Evolutionary conservation across 2,329 filamentous ascomycete species (phyloP).

Genomic region (Penicillium aurantiogriseum): DNA sequence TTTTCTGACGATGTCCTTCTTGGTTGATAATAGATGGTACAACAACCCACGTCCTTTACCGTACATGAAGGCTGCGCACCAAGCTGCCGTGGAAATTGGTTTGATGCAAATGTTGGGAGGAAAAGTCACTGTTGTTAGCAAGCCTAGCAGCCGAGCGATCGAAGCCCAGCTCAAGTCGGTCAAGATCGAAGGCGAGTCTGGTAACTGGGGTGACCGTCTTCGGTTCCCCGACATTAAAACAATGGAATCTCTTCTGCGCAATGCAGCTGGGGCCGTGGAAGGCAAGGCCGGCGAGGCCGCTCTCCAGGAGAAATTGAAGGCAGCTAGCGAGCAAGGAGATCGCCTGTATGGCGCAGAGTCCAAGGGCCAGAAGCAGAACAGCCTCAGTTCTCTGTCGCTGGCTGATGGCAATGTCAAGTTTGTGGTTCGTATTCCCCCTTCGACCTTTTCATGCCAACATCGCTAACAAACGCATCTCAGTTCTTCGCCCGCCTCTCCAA

Average conservation of each 20-base stretch:
- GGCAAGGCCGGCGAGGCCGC: background rate
- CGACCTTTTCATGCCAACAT: background rate
- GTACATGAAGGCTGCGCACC: slow-evolving; percentile 46
- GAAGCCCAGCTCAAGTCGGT: slow-evolving; percentile 27
- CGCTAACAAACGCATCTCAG: slow-evolving; percentile 47
- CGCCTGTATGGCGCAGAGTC: slow-evolving; percentile 8
- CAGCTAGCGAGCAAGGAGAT: background rate
- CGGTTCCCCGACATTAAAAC: slow-evolving; percentile 33
- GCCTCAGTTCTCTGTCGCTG: slow-evolving; percentile 48
- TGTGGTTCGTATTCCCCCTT: slow-evolving; percentile 57
- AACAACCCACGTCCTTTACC: slow-evolving; percentile 4
- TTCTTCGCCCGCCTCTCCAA: slow-evolving; percentile 77
- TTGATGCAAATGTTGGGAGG: slow-evolving; percentile 46
- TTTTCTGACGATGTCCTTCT: background rate
- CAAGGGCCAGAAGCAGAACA: slow-evolving; percentile 18
- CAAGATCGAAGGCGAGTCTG: slow-evolving; percentile 29
- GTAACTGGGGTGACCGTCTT: slow-evolving; percentile 27
- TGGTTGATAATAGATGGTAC: slow-evolving; percentile 15
- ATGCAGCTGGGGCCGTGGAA: background rate
- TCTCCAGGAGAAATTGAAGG: background rate
- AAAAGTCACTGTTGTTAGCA: background rate
- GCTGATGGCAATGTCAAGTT: slow-evolving; percentile 65
- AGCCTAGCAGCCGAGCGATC: background rate
- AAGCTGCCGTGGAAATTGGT: slow-evolving; percentile 57
- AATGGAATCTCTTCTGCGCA: slow-evolving; percentile 30